Conservation (phyloP, 2,329 filamentous ascomycete genomes). For the Pseudopithomyces chartarum region DNA sequence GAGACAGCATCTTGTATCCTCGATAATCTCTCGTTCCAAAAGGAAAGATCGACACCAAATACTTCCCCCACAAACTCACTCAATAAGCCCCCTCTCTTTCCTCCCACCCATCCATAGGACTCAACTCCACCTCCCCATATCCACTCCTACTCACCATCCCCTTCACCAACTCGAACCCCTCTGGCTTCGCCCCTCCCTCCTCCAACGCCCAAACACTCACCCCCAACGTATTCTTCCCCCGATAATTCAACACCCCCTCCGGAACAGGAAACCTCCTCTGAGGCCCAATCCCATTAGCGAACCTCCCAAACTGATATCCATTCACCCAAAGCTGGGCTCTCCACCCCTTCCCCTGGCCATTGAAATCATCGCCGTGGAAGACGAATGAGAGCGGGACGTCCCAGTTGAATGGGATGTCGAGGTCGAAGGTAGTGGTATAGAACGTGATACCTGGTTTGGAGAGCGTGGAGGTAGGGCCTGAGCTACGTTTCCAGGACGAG, state of each 20-base stretch:
- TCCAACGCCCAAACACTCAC: constrained; percentile 71
- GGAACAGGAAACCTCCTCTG: constrained; percentile 73
- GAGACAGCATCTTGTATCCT: no score
- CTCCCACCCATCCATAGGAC: constrained; percentile 22
- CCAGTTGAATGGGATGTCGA: constrained; percentile 59
- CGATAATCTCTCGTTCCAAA: no score
- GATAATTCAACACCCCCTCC: constrained; percentile 72
- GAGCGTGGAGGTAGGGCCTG: constrained; percentile 50
- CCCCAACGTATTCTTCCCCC: constrained; percentile 69
- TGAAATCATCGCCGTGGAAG: constrained; percentile 53
- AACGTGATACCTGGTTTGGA: constrained; percentile 59
- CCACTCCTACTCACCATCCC: constrained; percentile 50
- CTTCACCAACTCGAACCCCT: constrained; percentile 55
- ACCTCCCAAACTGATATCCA: constrained; percentile 73
- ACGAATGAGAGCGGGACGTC: constrained; percentile 65
- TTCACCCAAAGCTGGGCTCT: constrained; percentile 72
- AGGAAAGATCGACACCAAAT: no score
- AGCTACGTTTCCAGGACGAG: constrained; percentile 47
- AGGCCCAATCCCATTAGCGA: constrained; percentile 70
- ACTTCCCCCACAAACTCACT: no score
- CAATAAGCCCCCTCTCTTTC: constrained; percentile 21
- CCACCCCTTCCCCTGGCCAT: constrained; percentile 46
- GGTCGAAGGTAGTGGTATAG: constrained; percentile 58
- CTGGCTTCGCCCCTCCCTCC: constrained; percentile 61
- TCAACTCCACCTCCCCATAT: constrained; percentile 17